phyloP scores from a whole-genome alignment of 2,329 filamentous ascomycete genomes.

The Grosmannia penicillata region DNA sequence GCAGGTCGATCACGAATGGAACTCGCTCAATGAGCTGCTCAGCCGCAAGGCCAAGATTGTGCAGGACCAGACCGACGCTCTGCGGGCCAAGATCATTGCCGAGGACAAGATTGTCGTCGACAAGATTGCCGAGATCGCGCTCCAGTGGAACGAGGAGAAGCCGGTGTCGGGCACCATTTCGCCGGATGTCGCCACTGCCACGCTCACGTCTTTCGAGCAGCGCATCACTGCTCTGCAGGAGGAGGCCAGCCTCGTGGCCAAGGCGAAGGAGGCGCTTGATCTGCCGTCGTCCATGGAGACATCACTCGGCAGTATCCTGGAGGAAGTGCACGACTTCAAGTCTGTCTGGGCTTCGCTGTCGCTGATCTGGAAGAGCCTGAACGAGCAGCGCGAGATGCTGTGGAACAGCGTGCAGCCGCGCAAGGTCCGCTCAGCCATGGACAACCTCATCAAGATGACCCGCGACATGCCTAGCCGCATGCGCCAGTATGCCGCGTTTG shows the following conservation, averaged over 20 bases:
- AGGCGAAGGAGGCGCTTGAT: constrained; percentile 92
- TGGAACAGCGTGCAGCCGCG: constrained; percentile 95
- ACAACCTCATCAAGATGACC: constrained; percentile 90
- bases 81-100: constrained; percentile 85
- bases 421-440: constrained; percentile 79
- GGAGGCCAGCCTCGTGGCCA: constrained; percentile 85
- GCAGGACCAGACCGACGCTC: constrained; percentile 85
- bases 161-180: constrained; percentile 90
- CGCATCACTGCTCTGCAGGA: constrained; percentile 74
- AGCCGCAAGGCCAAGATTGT: constrained; percentile 89
- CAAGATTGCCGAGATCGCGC: constrained; percentile 72
- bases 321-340: constrained; percentile 97
- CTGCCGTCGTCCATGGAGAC: constrained; percentile 68
- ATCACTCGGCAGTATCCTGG: constrained; percentile 69
- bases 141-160: constrained; percentile 91
- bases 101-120: constrained; percentile 85
- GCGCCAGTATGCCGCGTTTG: constrained; percentile 99
- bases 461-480: constrained; percentile 99
- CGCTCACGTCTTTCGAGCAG: constrained; percentile 66
- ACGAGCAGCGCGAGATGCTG: constrained; percentile 79
- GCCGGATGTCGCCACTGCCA: constrained; percentile 74
- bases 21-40: constrained; percentile 80
- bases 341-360: constrained; percentile 94
- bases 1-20: constrained; percentile 94
- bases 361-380: constrained; percentile 91